Evolutionary conservation across 371 early-diverging fungal species (phyloP).

Genomic region (Mucor saturninus): DNA sequence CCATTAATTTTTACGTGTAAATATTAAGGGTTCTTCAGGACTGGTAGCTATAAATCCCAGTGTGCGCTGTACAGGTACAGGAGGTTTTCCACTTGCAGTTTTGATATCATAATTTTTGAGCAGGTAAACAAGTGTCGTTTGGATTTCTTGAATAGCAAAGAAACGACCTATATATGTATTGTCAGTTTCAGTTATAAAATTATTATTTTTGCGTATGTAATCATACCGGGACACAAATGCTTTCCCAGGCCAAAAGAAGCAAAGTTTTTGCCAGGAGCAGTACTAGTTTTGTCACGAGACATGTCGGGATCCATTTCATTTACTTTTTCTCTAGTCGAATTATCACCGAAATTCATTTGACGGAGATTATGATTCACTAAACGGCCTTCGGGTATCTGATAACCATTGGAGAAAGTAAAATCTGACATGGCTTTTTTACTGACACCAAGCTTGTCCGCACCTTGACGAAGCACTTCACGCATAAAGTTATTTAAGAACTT

Average conservation of each 20-base stretch:
- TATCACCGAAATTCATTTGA: slow-evolving; percentile 35
- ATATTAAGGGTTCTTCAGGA: slow-evolving; percentile 32
- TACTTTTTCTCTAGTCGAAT: slow-evolving; percentile 10
- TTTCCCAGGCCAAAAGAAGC: slow-evolving; percentile 43
- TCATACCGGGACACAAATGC: slow-evolving; percentile 34
- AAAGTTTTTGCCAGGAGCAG: slow-evolving; percentile 34
- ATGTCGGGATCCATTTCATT: slow-evolving; percentile 36
- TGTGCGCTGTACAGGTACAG: slow-evolving; percentile 22
- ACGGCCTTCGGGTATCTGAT: slow-evolving; percentile 42
- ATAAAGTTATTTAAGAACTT: slow-evolving; percentile 38
- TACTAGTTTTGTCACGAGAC: slow-evolving; percentile 20
- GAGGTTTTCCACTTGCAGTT: slow-evolving; percentile 27
- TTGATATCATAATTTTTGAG: slow-evolving; percentile 31
- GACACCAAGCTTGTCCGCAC: slow-evolving; percentile 37
- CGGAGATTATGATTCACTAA: slow-evolving; percentile 21
- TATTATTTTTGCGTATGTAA: too few species aligned
- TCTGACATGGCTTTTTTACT: slow-evolving; percentile 32
- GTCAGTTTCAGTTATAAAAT: too few species aligned
- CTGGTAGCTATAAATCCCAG: slow-evolving; percentile 16
- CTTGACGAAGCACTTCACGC: slow-evolving; percentile 42
- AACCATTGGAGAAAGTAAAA: slow-evolving; percentile 47
- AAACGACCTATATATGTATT: slow-evolving; percentile 30
- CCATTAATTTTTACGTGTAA: slow-evolving; percentile 6
- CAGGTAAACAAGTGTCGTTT: slow-evolving; percentile 33
- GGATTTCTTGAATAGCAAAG: slow-evolving; percentile 57